Evolutionary conservation across 1,284 basidiomycete genomes (phyloP).

Genomic region (Trametes sp.): DNA sequence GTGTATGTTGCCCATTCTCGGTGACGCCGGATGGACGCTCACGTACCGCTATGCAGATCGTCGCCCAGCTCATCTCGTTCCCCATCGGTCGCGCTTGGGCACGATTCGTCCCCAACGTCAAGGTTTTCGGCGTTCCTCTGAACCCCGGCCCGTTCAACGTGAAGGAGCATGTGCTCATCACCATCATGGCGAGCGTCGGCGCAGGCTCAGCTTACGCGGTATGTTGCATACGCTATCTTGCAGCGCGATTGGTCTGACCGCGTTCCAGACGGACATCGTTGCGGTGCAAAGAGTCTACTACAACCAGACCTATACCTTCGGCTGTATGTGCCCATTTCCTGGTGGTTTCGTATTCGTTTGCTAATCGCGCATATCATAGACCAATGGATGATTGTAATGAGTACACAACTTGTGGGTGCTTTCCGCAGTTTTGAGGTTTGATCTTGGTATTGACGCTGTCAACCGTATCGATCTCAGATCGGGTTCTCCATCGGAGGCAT

Average conservation of each 20-base stretch:
- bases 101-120: constrained; percentile 59
- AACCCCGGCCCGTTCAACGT: constrained; percentile 80
- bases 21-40: constrained; percentile 9
- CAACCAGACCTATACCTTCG: constrained; percentile 51
- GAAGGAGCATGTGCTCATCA: constrained; percentile 73
- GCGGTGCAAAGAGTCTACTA: constrained; percentile 71
- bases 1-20: constrained; percentile 31
- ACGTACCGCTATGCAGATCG: constrained; percentile 46
- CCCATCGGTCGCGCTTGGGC: constrained; percentile 72
- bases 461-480: constrained; percentile 43
- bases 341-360: not conserved
- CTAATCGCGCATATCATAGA: constrained; percentile 43
- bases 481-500: constrained; percentile 75
- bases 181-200: constrained; percentile 84
- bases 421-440: not conserved
- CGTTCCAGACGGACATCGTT: constrained; percentile 60
- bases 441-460: constrained; percentile 7
- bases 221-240: constrained; percentile 6
- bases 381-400: constrained; percentile 66
- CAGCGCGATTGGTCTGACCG: not conserved
- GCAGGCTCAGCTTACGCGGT: constrained; percentile 65
- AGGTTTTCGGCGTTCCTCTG: constrained; percentile 47
- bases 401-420: constrained; percentile 56
- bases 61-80: constrained; percentile 70
- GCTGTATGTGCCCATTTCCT: constrained; percentile 48